Conservation (phyloP, 2,329 filamentous ascomycete genomes). For the Colletotrichum eleusines region DNA sequence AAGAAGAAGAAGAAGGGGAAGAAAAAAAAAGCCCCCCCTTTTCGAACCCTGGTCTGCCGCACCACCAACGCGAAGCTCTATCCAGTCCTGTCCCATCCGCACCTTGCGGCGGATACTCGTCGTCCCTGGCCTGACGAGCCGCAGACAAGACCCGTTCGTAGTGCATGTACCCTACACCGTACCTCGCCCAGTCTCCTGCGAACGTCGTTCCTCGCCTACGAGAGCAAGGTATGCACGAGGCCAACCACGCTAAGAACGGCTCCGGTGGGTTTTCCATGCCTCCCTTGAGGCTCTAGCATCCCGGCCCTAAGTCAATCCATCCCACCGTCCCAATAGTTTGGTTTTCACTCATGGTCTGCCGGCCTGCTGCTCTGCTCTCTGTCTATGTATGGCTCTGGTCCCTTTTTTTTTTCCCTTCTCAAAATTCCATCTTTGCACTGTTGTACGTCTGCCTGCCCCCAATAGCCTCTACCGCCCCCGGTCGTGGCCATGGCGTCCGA, state of each 20-base stretch:
- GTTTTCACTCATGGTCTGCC: constrained; percentile 27
- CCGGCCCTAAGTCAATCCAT: constrained; percentile 42
- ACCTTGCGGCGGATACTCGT: constrained; percentile 16
- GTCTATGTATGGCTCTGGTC: background rate
- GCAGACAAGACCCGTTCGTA: constrained; percentile 14
- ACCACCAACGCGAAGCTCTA: constrained; percentile 37
- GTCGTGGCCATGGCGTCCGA: constrained; percentile 42
- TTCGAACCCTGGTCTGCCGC: constrained; percentile 36
- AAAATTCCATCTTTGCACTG: constrained; percentile 4
- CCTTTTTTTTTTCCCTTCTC: background rate
- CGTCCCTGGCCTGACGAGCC: constrained; percentile 21
- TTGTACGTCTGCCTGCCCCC: constrained; percentile 29
- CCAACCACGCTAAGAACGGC: constrained; percentile 30
- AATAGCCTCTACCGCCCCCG: constrained; percentile 24
- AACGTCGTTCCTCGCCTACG: background rate
- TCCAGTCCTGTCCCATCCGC: constrained; percentile 8
- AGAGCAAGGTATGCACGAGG: constrained; percentile 23
- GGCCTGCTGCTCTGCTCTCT: background rate
- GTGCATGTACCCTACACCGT: constrained; percentile 2
- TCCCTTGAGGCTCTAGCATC: constrained; percentile 39
- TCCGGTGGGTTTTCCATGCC: constrained; percentile 40
- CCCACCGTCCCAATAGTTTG: constrained; percentile 39
- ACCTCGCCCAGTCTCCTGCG: constrained; percentile 6
- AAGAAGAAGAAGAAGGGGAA: too few relatives aligned
- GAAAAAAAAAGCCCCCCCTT: constrained; percentile 22